A percentile compares a stretch with the other conserved stretches of the same genome.
Evolutionary conservation across 2,329 filamentous ascomycete genomes (phyloP).

Genomic region (Aspergillus sp.): DNA sequence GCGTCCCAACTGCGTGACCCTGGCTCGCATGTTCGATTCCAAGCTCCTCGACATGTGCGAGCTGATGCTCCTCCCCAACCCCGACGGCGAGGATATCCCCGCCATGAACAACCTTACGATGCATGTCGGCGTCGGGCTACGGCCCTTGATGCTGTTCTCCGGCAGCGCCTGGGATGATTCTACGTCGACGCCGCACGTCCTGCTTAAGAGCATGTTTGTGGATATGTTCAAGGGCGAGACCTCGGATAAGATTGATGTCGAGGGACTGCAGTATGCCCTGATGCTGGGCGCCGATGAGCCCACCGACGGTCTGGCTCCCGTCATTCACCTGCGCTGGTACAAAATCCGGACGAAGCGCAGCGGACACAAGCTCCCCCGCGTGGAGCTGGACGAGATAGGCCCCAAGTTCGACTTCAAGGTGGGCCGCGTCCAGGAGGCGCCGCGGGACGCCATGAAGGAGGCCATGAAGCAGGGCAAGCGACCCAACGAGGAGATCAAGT

Average conservation of each 20-base stretch:
- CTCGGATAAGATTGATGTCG: slow-evolving; percentile 82
- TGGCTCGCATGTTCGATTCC: slow-evolving; percentile 78
- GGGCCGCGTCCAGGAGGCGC: slow-evolving; percentile 76
- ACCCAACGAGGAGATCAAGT: slow-evolving; percentile 51
- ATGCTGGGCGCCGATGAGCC: slow-evolving; percentile 73
- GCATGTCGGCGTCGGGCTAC: slow-evolving; percentile 70
- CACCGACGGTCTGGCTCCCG: slow-evolving; percentile 39
- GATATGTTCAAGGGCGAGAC: slow-evolving; percentile 90
- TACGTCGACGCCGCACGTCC: slow-evolving; percentile 73
- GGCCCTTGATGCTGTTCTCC: slow-evolving; percentile 88
- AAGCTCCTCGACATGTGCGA: slow-evolving; percentile 95
- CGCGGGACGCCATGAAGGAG: slow-evolving; percentile 79
- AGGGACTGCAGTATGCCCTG: slow-evolving; percentile 89
- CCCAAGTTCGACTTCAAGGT: slow-evolving; percentile 89
- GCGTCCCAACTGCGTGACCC: slow-evolving; percentile 83
- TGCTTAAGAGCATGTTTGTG: slow-evolving; percentile 81
- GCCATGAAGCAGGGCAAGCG: slow-evolving; percentile 83
- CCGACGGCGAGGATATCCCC: slow-evolving; percentile 46
- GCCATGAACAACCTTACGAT: slow-evolving; percentile 58
- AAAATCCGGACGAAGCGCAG: slow-evolving; percentile 82
- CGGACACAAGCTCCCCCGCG: slow-evolving; percentile 80
- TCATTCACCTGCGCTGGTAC: slow-evolving; percentile 73
- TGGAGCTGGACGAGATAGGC: slow-evolving; percentile 94
- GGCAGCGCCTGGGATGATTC: slow-evolving; percentile 85
- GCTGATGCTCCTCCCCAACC: slow-evolving; percentile 74